Conservation (phyloP, 768 basidiomycete genomes). For the Infundibulicybe gibba region DNA sequence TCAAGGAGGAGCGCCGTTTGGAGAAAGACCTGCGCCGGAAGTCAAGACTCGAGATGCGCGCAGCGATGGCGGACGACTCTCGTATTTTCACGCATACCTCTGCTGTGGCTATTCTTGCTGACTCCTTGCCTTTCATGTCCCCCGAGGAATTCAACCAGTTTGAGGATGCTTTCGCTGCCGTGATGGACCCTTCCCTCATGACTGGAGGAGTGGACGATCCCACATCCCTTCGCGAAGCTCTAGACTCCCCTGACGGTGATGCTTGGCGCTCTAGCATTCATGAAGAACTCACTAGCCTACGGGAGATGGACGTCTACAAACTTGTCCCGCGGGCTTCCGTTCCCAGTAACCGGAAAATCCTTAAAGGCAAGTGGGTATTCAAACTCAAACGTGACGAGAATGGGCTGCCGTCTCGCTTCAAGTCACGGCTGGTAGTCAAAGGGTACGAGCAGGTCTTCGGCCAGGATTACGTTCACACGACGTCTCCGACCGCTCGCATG, state of each 20-base stretch:
- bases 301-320: constrained; percentile 21
- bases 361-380: too few relatives aligned
- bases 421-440: constrained; percentile 34
- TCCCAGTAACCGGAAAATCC: constrained; percentile 8
- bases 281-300: constrained; percentile 19
- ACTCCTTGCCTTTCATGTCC: too few relatives aligned
- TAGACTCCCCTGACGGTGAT: too few relatives aligned
- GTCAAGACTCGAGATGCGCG: not conserved
- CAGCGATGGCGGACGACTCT: not conserved
- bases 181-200: constrained; percentile 2
- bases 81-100: not conserved
- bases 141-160: not conserved
- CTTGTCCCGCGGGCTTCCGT: constrained; percentile 15
- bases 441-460: too few relatives aligned
- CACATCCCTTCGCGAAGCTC: constrained; percentile 12
- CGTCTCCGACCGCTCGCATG: too few relatives aligned
- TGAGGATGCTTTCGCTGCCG: not conserved
- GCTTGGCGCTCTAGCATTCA: constrained; percentile 13
- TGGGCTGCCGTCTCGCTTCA: constrained; percentile 22
- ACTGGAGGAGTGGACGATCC: constrained; percentile 6
- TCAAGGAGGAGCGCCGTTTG: not conserved
- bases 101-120: not conserved
- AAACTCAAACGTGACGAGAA: constrained; percentile 21
- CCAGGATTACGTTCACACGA: too few relatives aligned
- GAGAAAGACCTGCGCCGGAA: not conserved